Evolutionary conservation across 768 basidiomycete species (phyloP), one percentile per base, ranked within the genome.

Genomic region (Collybia sordida): DNA sequence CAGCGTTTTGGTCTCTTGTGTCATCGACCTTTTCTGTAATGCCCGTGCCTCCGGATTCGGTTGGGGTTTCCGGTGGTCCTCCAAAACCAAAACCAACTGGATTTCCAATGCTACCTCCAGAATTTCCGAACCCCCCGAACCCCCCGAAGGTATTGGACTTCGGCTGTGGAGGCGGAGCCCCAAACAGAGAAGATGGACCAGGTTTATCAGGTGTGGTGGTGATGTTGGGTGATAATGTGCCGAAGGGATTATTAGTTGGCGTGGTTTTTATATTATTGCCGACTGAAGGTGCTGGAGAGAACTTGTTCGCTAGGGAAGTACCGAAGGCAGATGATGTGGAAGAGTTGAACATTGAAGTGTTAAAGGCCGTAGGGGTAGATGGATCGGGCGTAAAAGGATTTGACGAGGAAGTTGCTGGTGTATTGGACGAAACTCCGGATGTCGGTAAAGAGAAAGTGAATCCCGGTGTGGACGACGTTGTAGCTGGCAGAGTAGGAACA

Each of bases 61-160:
- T 59, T 8, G 69, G 56, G 17, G 66, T 61, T 52, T 61, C 71
- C 17, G 67, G 60, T 31, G 72, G 65, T 59, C 63, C 70, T 12
- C 74, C 80, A 56, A 81, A 86, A 7, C 73, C 74, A 54, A 86
- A 86, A 4, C 84, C 84, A 6, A 85, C 80, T 6, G 84, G 80
- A 58, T 83, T 85, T 1, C 85, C 82, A 17, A 85, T 73, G 56
- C 73, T 81, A 46, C 81, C 81, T 12, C 55, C 63, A 56, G 63
- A 54, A 39, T 66, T 70, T 21, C 64, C 64, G 41, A 71, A 70
- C 3, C 61, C 59, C n/a, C 63, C 64, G 42, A 72, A 71, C 1
- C 58, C 61, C 24, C 61, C 59, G 42, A 66, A 65, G 1, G 65
- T 24, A 28, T 50, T 47, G 7, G 59, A 38, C 41, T 64, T 59